phyloP scores from a whole-genome alignment of 177 flowering plant genomes.

The Telopea speciosissima region DNA sequence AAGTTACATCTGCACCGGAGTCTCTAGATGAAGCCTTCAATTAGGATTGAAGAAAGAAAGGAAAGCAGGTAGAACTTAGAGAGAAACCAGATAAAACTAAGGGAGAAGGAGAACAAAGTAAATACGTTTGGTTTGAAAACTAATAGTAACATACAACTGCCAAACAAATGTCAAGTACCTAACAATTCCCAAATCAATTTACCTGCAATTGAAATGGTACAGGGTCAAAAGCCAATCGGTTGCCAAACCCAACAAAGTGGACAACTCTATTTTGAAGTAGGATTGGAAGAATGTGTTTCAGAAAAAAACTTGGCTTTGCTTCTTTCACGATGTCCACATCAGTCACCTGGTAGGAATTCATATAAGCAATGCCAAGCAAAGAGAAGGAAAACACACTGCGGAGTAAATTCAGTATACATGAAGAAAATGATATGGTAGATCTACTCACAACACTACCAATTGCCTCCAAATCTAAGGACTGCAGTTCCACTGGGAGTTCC shows the following conservation, averaged over 20 bases:
- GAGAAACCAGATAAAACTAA: constrained; percentile 6
- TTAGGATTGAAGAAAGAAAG: constrained; percentile 34
- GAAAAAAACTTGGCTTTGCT: constrained; percentile 76
- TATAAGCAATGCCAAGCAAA: constrained; percentile 7
- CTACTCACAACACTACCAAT: constrained; percentile 84
- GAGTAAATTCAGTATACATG: neutral
- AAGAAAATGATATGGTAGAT: neutral
- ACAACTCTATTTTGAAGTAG: constrained; percentile 68
- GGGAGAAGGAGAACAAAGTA: neutral
- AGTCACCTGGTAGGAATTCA: constrained; percentile 52
- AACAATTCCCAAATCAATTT: constrained; percentile 11
- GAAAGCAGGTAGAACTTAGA: neutral
- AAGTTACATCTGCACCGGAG: constrained; percentile 99
- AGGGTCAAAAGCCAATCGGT: constrained; percentile 95
- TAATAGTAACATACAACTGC: neutral
- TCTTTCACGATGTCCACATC: constrained; percentile 78
- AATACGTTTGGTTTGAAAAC: neutral
- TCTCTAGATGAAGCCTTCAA: constrained; percentile 71
- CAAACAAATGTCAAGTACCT: constrained; percentile 2
- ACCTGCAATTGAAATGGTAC: constrained; percentile 88
- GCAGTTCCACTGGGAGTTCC: constrained; percentile 79
- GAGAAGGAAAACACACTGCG: constrained; percentile 2
- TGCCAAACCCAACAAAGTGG: constrained; percentile 93
- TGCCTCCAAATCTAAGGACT: constrained; percentile 86
- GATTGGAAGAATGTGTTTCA: constrained; percentile 76